Evolutionary conservation across 1,139 yeast genomes (phyloP), one percentile per base, ranked within the genome.

Genomic region (Kazachstania sp.): DNA sequence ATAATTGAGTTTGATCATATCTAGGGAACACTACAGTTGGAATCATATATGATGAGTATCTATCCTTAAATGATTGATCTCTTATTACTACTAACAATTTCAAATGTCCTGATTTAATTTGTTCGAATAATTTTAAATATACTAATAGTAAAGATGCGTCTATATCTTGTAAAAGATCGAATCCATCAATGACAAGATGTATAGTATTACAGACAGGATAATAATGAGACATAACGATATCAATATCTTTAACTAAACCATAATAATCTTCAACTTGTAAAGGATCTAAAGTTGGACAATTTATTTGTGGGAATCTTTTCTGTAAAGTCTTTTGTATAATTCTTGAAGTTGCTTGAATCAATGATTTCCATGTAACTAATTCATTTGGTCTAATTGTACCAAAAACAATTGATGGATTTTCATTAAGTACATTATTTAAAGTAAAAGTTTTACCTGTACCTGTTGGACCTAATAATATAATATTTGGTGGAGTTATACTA

Each of bases 11-110:
- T 13, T 52, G 50, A 4, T 43, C 56, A 45, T 64, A 64, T 12
- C 65, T 50, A 6, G 66, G 65, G 43, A 63, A 64, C n/a, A 60
- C 44, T 6, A 64, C 51, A 3, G 60, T 53, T 1, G 67, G 68
- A 6, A 62, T 48, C 30, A 46, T 44, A 43, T 53, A 58, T 2
- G 63, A 51, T 2, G 62, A 45, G 44, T 64, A 64, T 37, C 60
- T 51, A 18, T 54, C 51, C 3, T 61, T 46, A 50, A 63, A 60
- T 2, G 54, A 40, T 18, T 51, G 41, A 42, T 57, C 62, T 36
- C 55, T 55, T 2, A 63, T 52, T 2, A 56, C 50, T 44, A 54
- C 57, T 8, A 64, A 52, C 15, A 59, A 52, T 43, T 56, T 61
- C 29, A 63, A 46, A 28, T 59, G 47, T 6, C 41, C 39, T 15